These are phyloP conservation scores for Anastatica hierochuntica DNA, from an alignment of 345 rosid genomes.

Conservation along the genomic window DNA sequence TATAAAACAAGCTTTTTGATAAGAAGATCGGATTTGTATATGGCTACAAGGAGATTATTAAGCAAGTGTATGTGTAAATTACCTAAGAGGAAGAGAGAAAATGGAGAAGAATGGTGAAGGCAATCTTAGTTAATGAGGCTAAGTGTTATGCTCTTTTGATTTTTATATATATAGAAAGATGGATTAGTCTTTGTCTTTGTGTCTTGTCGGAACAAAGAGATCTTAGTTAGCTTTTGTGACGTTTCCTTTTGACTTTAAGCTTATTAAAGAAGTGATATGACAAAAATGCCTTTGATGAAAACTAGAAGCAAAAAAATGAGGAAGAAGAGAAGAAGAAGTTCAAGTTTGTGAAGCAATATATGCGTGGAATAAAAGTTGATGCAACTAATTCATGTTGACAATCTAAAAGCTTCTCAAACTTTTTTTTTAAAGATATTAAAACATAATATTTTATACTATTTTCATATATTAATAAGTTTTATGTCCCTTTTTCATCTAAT, in stretches of 20 bases:
- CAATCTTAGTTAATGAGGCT: slow-evolving; percentile 9
- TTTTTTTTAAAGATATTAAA: no score
- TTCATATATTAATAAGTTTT: no score
- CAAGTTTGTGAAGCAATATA: slow-evolving; percentile 29
- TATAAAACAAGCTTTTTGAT: no score
- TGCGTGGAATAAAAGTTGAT: slow-evolving; percentile 27
- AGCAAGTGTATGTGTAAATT: not conserved
- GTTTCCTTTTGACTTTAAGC: no score
- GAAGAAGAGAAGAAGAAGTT: slow-evolving; percentile 20
- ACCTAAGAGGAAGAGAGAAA: slow-evolving; percentile 10
- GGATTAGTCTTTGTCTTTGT: slow-evolving; percentile 11
- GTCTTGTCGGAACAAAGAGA: slow-evolving; percentile 23
- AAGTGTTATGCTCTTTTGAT: slow-evolving; percentile 15
- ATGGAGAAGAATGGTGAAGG: slow-evolving; percentile 10
- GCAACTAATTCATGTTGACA: slow-evolving; percentile 34
- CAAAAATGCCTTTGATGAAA: slow-evolving; percentile 11
- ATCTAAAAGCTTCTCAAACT: no score
- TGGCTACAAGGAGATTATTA: not conserved
- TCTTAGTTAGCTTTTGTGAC: slow-evolving; percentile 20
- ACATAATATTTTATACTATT: no score
- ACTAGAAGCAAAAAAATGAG: slow-evolving; percentile 3
- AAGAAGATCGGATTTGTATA: no score
- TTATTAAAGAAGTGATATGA: not conserved
- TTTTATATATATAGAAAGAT: no score
- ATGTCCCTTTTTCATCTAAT: no score